Evolutionary conservation across 177 flowering plant species (phyloP).

Genomic region (Vitis hybrid): DNA sequence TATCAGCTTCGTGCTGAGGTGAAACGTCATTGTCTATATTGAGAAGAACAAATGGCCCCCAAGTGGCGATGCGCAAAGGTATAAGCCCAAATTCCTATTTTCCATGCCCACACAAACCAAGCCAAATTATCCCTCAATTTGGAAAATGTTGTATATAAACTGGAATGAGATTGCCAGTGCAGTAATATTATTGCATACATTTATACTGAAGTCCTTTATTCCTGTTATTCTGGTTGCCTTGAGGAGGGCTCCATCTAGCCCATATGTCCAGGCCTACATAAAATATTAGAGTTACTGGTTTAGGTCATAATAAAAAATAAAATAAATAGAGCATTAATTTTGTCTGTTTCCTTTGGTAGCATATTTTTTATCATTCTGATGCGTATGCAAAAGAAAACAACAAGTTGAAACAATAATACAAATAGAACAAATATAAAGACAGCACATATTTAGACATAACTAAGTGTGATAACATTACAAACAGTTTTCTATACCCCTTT

Average conservation of each 20-base stretch:
- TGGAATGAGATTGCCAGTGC: background rate
- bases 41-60: slow-evolving; percentile 89
- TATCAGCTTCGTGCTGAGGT: slow-evolving; percentile 24
- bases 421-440: too few relatives aligned
- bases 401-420: too few relatives aligned
- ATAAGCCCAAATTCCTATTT: slow-evolving; percentile 76
- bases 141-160: background rate
- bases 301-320: background rate
- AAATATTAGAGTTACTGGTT: background rate
- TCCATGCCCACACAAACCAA: slow-evolving; percentile 20
- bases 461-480: too few relatives aligned
- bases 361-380: too few relatives aligned
- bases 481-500: too few relatives aligned
- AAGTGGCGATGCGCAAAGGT: slow-evolving; percentile 64
- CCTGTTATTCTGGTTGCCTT: slow-evolving; percentile 81
- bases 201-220: slow-evolving; percentile 54
- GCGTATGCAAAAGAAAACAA: too few relatives aligned
- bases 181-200: slow-evolving; percentile 44
- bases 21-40: slow-evolving; percentile 38
- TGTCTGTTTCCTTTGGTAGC: too few relatives aligned
- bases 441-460: too few relatives aligned
- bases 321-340: too few relatives aligned
- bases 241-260: slow-evolving; percentile 73
- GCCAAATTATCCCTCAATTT: slow-evolving; percentile 13
- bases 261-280: slow-evolving; percentile 93